phyloP scores from a whole-genome alignment of 331 rosid genomes.

The Stylosanthes scabra region DNA sequence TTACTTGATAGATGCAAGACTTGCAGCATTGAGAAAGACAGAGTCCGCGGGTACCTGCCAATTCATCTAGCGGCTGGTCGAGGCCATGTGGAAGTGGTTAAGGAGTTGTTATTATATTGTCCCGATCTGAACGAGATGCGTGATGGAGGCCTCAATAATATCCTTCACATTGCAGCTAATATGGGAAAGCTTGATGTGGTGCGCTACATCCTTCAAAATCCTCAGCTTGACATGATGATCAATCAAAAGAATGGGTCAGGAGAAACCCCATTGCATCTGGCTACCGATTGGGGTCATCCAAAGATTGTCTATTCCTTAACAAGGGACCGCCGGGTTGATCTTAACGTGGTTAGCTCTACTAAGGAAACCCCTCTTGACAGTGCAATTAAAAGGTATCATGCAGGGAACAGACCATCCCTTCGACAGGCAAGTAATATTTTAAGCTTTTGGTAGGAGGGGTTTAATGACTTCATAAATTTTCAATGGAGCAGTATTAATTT shows the following conservation, averaged over 20 bases:
- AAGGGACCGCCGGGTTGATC: conserved; percentile 18
- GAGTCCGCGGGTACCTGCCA: conserved; percentile 30
- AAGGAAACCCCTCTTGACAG: conserved; percentile 33
- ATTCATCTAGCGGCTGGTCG: conserved; percentile 44
- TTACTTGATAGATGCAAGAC: not conserved
- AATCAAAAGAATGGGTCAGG: conserved; percentile 35
- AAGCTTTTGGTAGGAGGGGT: no score
- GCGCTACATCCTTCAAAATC: conserved; percentile 1
- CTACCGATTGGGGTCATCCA: conserved; percentile 11
- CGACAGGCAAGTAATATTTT: conserved; percentile 9
- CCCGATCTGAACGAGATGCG: conserved; percentile 16
- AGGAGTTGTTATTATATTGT: conserved; percentile 29
- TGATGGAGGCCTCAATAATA: not conserved
- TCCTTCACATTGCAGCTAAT: conserved; percentile 46
- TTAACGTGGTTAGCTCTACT: not conserved
- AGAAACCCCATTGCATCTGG: conserved; percentile 48
- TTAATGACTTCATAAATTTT: no score
- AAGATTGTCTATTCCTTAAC: conserved; percentile 20
- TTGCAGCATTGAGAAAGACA: conserved; percentile 8
- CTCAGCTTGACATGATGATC: not conserved
- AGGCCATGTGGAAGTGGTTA: conserved; percentile 31
- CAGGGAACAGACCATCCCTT: conserved; percentile 15
- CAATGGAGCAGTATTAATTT: no score
- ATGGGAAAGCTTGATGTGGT: conserved; percentile 23
- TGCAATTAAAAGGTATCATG: conserved; percentile 2